phyloP scores from a whole-genome alignment of 208 protist genomes.

The Leishmania gerbilli region DNA sequence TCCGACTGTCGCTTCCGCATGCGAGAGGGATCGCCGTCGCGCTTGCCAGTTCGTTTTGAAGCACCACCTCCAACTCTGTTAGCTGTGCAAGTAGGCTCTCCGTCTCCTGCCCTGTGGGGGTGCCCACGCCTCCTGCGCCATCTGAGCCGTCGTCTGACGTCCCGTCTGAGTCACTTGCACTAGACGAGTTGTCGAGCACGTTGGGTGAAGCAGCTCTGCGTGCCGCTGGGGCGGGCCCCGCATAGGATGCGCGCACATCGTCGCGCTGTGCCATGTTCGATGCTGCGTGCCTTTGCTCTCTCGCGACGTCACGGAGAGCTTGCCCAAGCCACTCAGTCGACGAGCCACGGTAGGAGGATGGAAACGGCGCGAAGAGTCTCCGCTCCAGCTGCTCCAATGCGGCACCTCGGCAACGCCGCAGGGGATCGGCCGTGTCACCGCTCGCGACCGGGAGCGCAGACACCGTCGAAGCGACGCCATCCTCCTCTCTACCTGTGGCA shows the following conservation, averaged over 20 bases:
- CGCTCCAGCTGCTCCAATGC: constrained; percentile 15
- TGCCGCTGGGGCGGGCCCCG: neutral
- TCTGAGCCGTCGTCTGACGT: neutral
- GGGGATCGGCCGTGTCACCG: neutral
- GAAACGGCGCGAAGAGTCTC: constrained; percentile 25
- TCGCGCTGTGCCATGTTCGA: neutral
- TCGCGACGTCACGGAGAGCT: constrained; percentile 39
- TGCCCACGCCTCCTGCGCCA: neutral
- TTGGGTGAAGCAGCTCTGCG: neutral
- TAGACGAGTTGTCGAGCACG: neutral
- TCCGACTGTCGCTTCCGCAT: neutral
- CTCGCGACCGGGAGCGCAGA: neutral
- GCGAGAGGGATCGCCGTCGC: neutral
- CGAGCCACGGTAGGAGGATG: constrained; percentile 25
- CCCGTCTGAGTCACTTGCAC: neutral
- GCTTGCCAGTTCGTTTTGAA: constrained; percentile 3
- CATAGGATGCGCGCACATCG: neutral
- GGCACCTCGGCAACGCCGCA: neutral
- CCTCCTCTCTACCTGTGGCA: neutral
- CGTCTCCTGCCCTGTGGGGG: neutral
- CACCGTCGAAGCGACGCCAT: neutral
- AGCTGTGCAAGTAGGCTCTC: constrained; percentile 13
- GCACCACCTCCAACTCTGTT: constrained; percentile 14
- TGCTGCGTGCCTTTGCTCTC: constrained; percentile 1
- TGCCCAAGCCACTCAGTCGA: constrained; percentile 41